phyloP scores from a whole-genome alignment of 768 basidiomycete species.

The Crepidotus variabilis region DNA sequence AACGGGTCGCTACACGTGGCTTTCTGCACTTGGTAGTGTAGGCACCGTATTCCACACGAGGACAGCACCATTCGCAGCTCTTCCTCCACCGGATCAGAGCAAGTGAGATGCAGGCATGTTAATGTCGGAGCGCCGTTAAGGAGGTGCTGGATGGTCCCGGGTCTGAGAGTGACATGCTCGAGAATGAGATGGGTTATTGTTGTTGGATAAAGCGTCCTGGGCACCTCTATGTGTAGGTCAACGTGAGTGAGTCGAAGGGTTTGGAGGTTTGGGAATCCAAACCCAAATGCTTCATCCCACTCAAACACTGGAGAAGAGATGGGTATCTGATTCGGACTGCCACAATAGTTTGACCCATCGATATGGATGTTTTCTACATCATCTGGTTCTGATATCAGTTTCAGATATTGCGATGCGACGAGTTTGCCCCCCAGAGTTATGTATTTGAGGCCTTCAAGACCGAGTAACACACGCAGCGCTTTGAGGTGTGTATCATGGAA shows the following conservation, averaged over 20 bases:
- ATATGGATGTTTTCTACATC: slow-evolving; percentile 39
- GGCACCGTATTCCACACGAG: slow-evolving; percentile 34
- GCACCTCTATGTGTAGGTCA: slow-evolving; percentile 37
- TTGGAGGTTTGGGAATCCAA: slow-evolving; percentile 39
- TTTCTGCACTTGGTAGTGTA: slow-evolving; percentile 39
- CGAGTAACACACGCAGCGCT: slow-evolving; percentile 38
- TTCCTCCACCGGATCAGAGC: slow-evolving; percentile 31
- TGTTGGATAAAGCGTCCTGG: slow-evolving; percentile 29
- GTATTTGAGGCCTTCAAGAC: slow-evolving; percentile 35
- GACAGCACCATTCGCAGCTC: slow-evolving; percentile 37
- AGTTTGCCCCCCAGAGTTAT: slow-evolving; percentile 47
- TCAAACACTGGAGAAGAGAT: slow-evolving; percentile 36
- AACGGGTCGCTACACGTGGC: slow-evolving; percentile 20
- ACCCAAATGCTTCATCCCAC: slow-evolving; percentile 50
- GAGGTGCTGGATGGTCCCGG: slow-evolving; percentile 38
- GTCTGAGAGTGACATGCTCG: slow-evolving; percentile 38
- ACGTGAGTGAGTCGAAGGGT: slow-evolving; percentile 39
- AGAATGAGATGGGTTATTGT: slow-evolving; percentile 36
- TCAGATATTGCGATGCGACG: slow-evolving; percentile 47
- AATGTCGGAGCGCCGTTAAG: slow-evolving; percentile 32
- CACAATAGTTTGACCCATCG: slow-evolving; percentile 32
- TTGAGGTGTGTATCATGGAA: slow-evolving; percentile 19
- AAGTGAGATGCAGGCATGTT: slow-evolving; percentile 32
- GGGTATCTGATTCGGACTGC: slow-evolving; percentile 21
- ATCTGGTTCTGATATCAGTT: slow-evolving; percentile 35